phyloP scores from a whole-genome alignment of 2,329 filamentous ascomycete genomes.

The Aureobasidium pullulans region DNA sequence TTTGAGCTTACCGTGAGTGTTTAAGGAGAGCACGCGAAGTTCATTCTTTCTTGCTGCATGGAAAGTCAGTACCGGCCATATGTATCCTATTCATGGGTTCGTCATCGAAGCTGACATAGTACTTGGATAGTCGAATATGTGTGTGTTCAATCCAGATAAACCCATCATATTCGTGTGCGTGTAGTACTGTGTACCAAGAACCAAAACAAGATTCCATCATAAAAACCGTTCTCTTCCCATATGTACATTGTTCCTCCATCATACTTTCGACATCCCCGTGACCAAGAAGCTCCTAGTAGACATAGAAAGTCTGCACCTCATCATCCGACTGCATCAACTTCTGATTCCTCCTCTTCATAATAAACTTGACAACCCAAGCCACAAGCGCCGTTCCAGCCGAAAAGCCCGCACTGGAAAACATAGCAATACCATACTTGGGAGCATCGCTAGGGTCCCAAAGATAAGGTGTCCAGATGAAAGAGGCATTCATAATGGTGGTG shows the following conservation, averaged over 20 bases:
- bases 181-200: no score
- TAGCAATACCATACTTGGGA: conserved; percentile 40
- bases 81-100: no score
- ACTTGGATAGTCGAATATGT: no score
- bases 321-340: conserved; percentile 26
- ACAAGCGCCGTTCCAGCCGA: conserved; percentile 37
- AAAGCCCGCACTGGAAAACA: conserved; percentile 37
- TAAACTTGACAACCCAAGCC: conserved; percentile 37
- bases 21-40: no score
- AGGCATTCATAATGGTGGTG: conserved; percentile 42
- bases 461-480: conserved; percentile 46
- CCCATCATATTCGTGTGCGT: no score
- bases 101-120: no score
- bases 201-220: no score
- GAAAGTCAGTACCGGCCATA: no score
- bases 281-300: conserved; percentile 17
- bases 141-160: no score
- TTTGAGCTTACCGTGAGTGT: no score
- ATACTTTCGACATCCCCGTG: background rate
- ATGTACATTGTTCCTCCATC: background rate
- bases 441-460: conserved; percentile 41
- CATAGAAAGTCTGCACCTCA: conserved; percentile 23
- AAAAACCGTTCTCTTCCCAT: no score
- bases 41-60: no score
- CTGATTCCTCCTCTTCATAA: conserved; percentile 37